Evolutionary conservation across 441 rosid species (phyloP).

Genomic region (Syzygium malaccense): DNA sequence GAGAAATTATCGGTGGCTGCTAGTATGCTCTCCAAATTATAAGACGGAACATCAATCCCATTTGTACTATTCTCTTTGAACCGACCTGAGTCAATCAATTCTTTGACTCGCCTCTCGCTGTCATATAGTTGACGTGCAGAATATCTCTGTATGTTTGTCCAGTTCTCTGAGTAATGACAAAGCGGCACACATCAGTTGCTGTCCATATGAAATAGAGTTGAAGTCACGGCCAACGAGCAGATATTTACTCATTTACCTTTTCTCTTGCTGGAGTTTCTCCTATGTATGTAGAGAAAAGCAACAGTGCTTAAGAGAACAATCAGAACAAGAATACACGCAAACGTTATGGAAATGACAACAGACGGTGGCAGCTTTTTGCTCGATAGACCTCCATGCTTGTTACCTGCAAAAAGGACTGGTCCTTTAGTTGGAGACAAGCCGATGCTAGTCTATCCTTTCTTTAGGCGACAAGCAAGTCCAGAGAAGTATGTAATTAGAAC

Average conservation of each 20-base stretch:
- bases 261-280: conserved; percentile 23
- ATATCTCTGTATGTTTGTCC: background rate
- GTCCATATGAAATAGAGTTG: background rate
- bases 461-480: background rate
- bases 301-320: conserved; percentile 23
- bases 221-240: background rate
- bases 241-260: conserved; percentile 15
- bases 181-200: background rate
- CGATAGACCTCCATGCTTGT: background rate
- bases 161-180: background rate
- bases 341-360: conserved; percentile 25
- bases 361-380: conserved; percentile 9
- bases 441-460: background rate
- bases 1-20: background rate
- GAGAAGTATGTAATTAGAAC: background rate
- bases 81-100: background rate
- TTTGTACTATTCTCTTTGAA: background rate
- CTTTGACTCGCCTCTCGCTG: background rate
- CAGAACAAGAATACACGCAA: conserved; percentile 25
- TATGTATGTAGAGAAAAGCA: conserved; percentile 26
- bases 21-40: background rate
- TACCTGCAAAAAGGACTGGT: conserved; percentile 19
- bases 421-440: background rate
- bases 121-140: background rate
- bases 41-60: background rate